Conservation (phyloP, 2,329 filamentous ascomycete genomes). For the Ceratocystis albifundus region DNA sequence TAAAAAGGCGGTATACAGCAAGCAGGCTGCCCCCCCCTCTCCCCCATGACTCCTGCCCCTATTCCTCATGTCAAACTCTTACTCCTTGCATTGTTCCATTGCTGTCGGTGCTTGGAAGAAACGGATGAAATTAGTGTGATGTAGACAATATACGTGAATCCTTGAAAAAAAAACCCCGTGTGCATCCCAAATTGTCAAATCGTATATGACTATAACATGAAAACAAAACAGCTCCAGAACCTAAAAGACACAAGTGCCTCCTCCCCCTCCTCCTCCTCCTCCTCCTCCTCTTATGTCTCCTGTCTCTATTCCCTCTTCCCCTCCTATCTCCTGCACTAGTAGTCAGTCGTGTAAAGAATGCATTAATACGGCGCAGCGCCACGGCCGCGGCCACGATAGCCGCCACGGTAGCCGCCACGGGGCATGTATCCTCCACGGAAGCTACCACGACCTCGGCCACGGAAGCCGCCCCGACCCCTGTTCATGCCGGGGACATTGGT, state of each 20-base stretch:
- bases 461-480: slow-evolving; percentile 51
- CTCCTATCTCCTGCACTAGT: background rate
- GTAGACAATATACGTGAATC: background rate
- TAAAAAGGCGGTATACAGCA: no score
- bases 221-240: background rate
- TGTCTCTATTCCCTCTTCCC: no score
- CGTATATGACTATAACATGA: slow-evolving; percentile 1
- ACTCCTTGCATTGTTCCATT: background rate
- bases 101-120: background rate
- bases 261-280: background rate
- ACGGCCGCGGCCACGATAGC: slow-evolving; percentile 54
- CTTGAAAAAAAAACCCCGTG: slow-evolving; percentile 3
- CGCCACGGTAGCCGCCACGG: slow-evolving; percentile 42
- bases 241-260: background rate
- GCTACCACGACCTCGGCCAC: slow-evolving; percentile 42
- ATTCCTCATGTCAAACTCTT: background rate
- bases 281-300: background rate
- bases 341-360: slow-evolving; percentile 21
- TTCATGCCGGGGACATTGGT: slow-evolving; percentile 95
- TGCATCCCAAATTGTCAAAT: slow-evolving; percentile 2
- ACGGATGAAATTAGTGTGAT: background rate
- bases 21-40: background rate
- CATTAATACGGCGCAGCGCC: slow-evolving; percentile 49
- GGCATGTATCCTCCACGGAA: slow-evolving; percentile 37
- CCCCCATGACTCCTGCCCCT: background rate